Conservation (phyloP, 805 yeast genomes). For the Hanseniaspora guilliermondii region DNA sequence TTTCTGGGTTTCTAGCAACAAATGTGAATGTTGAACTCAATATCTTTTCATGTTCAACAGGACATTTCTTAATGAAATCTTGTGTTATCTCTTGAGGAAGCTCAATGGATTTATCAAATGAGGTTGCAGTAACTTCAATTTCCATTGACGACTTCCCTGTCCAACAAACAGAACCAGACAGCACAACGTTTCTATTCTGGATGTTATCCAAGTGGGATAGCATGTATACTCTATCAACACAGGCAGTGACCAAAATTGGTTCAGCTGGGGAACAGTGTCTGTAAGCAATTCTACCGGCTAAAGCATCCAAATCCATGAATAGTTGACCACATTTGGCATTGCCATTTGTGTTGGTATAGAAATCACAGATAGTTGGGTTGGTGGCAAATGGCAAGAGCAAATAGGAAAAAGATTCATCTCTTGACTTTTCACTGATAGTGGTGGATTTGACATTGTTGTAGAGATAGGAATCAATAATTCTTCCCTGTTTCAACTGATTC, state of each 20-base stretch:
- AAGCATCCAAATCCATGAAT: constrained; percentile 85
- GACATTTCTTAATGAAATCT: constrained; percentile 35
- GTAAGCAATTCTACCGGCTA: constrained; percentile 89
- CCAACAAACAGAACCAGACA: constrained; percentile 89
- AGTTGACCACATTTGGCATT: constrained; percentile 82
- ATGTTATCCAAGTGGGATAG: constrained; percentile 73
- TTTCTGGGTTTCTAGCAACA: constrained; percentile 87
- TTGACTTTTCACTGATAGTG: constrained; percentile 56
- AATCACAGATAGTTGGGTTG: constrained; percentile 70
- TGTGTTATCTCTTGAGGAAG: constrained; percentile 42
- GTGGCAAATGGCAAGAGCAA: constrained; percentile 70
- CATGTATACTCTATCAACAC: constrained; percentile 83
- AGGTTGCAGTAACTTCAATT: constrained; percentile 78
- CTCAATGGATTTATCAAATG: constrained; percentile 41
- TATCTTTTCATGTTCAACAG: constrained; percentile 42
- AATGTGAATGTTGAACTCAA: constrained; percentile 86
- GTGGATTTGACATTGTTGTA: constrained; percentile 63
- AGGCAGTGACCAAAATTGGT: constrained; percentile 91
- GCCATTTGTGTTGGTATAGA: constrained; percentile 84
- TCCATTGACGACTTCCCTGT: constrained; percentile 95
- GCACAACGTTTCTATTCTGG: constrained; percentile 56
- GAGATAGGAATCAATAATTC: constrained; percentile 54
- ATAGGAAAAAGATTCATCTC: constrained; percentile 64
- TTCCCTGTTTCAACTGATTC: constrained; percentile 60
- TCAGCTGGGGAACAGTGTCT: constrained; percentile 90